Base-by-base conservation (phyloP, 2,329 filamentous ascomycete species). In the Scytalidium sp. region DNA sequence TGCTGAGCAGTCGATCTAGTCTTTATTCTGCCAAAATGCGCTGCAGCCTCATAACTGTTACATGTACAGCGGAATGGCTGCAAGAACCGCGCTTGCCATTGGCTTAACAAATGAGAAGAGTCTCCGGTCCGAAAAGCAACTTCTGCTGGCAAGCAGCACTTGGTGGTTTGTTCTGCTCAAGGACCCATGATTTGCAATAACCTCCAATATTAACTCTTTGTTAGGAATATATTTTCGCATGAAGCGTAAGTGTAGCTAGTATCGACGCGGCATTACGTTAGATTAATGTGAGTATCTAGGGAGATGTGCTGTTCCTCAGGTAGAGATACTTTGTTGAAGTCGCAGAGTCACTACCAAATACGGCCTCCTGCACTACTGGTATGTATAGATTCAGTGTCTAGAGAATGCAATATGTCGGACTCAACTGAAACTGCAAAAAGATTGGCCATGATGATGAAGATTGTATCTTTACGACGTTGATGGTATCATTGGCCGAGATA, bases 41-140 rank as follows among this genome's bases (percentile, higher is more conserved):
- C 41, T 67, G 19, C 63, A 64, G 22, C 64, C 64, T 9, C 65
- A 68, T 53, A 61, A 60, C 48, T 67, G 64, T 50, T 67, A 64
- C 52, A 63, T 67, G 60, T 65, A 67, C 48, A 66, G 62, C 47
- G 65, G 65, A 3, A 67, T 65, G 62, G 64, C 65, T 43, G 62
- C 63, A 3, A 53, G 65, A 23, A 65, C 64, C 17, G 65, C 65
- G 3, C 55, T 65, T 2, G 65, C 64, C 10, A 66, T 68, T 46
- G 65, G 65, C 3, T 54, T 66, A 5, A 61, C 64, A 3, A 63
- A 58, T 8, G 19, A 11, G 22, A 23, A 10, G 45, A 44, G 19
- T 27, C 41, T 17, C 25, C 13, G 41, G 23, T 17, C 19, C 13
- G n/a, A n/a, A n/a, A 29, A 10, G 32, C 23, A 8, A 32, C 19